Conservation (phyloP, 257 asterid genomes). For the Avicennia marina region DNA sequence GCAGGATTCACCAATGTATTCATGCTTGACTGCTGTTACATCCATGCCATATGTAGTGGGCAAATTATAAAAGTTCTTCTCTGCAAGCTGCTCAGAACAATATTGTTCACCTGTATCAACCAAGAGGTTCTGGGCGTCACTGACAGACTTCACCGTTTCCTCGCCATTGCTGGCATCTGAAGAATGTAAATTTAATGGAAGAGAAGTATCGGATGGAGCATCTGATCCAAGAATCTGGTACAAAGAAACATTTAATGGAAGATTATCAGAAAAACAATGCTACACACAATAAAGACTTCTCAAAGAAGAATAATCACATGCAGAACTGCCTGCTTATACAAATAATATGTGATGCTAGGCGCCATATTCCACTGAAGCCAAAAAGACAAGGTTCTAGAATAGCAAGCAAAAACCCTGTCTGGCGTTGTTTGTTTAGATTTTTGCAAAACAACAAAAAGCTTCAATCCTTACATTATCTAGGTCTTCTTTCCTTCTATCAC, state of each 20-base stretch:
- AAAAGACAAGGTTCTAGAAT: too few species aligned
- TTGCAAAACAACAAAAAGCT: too few species aligned
- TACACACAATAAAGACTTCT: too few species aligned
- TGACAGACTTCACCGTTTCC: slow-evolving; percentile 37
- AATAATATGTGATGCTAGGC: too few species aligned
- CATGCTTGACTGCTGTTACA: slow-evolving; percentile 56
- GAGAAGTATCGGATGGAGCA: slow-evolving; percentile 28
- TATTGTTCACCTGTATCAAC: slow-evolving; percentile 26
- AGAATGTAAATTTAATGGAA: slow-evolving; percentile 29
- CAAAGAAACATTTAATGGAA: background rate
- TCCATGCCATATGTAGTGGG: slow-evolving; percentile 36
- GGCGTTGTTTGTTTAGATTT: too few species aligned
- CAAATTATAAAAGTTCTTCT: slow-evolving; percentile 28
- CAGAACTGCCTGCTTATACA: too few species aligned
- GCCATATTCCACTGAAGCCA: too few species aligned
- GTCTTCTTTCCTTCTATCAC: too few species aligned
- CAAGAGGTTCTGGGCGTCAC: slow-evolving; percentile 27
- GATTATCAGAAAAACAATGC: too few species aligned
- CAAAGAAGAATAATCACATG: too few species aligned
- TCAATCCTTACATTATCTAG: too few species aligned
- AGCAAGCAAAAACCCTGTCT: too few species aligned
- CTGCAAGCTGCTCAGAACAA: slow-evolving; percentile 31
- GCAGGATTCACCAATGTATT: slow-evolving; percentile 70
- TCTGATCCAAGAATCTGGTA: slow-evolving; percentile 69
- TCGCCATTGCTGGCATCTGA: slow-evolving; percentile 36